Conservation (phyloP, 139 green algal genomes). For the Chlamydomonas sphaeroides region DNA sequence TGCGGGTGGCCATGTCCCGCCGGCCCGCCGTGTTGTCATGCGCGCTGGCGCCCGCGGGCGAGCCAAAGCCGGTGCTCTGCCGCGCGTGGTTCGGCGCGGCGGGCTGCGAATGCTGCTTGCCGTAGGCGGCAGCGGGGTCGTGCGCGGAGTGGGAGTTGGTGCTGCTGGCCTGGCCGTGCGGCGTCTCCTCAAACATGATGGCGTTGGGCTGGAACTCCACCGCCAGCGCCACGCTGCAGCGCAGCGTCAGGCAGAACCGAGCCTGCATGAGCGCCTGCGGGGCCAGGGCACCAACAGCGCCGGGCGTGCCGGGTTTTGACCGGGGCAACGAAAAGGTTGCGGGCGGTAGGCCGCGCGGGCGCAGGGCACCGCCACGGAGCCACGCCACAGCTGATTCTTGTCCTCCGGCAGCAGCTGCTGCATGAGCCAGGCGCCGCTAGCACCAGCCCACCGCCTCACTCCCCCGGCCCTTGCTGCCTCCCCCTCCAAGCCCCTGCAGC, state of each 20-base stretch:
- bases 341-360: neutral
- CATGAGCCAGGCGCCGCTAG: too few species aligned
- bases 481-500: neutral
- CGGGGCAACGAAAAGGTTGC: neutral
- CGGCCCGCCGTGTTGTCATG: too few species aligned
- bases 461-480: too few species aligned
- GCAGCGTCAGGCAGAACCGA: slow-evolving; percentile 36
- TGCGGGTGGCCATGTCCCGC: neutral
- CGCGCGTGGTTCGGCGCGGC: too few species aligned
- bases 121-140: too few species aligned
- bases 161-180: neutral
- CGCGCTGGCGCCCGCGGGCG: neutral
- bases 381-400: too few species aligned
- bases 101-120: too few species aligned
- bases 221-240: slow-evolving; percentile 34
- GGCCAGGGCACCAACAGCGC: neutral
- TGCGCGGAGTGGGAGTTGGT: too few species aligned
- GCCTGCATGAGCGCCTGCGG: slow-evolving; percentile 34
- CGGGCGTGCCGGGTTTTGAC: too few species aligned
- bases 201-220: slow-evolving; percentile 43
- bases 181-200: slow-evolving; percentile 40
- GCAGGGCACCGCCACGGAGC: too few species aligned
- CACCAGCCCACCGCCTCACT: too few species aligned
- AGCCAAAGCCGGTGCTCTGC: neutral
- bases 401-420: too few species aligned